These are phyloP conservation scores for Barnettozyma siamensis DNA, from an alignment of 805 yeast genomes.

Conservation along the genomic window DNA sequence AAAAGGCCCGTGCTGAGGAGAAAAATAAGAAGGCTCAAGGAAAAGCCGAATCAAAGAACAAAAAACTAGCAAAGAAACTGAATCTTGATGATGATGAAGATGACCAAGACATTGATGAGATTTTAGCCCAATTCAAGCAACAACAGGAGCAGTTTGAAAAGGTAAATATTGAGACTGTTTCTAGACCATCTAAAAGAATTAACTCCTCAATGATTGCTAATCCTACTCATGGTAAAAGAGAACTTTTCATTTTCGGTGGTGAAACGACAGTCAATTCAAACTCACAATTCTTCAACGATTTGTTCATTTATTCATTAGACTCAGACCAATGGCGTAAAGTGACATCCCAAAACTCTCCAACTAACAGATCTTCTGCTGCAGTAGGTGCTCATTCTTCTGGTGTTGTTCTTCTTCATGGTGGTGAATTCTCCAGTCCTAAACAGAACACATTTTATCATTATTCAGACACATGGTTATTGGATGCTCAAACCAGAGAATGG, in stretches of 20 bases:
- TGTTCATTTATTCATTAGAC: conserved; percentile 66
- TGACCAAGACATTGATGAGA: conserved; percentile 80
- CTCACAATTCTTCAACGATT: conserved; percentile 76
- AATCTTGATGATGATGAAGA: conserved; percentile 84
- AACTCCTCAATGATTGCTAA: conserved; percentile 71
- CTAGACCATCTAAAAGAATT: conserved; percentile 62
- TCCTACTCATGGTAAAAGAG: conserved; percentile 71
- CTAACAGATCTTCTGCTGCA: conserved; percentile 90
- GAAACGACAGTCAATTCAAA: conserved; percentile 50
- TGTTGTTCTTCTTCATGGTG: conserved; percentile 81
- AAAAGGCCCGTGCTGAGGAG: conserved; percentile 81
- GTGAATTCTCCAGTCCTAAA: conserved; percentile 95
- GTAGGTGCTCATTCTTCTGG: conserved; percentile 94
- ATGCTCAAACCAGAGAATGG: conserved; percentile 84
- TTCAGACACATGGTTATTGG: conserved; percentile 94
- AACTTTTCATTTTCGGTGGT: conserved; percentile 86
- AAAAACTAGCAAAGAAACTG: conserved; percentile 66
- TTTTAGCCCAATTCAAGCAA: conserved; percentile 67
- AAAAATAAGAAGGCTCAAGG: conserved; percentile 70
- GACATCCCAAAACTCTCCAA: conserved; percentile 79
- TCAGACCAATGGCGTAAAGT: conserved; percentile 76
- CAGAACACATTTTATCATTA: conserved; percentile 94
- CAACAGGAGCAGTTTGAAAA: conserved; percentile 79
- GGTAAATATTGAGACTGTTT: conserved; percentile 51
- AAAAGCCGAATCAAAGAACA: conserved; percentile 69